These are phyloP conservation scores for Megacollybia marginata DNA, from an alignment of 768 basidiomycete species.

Conservation along the genomic window DNA sequence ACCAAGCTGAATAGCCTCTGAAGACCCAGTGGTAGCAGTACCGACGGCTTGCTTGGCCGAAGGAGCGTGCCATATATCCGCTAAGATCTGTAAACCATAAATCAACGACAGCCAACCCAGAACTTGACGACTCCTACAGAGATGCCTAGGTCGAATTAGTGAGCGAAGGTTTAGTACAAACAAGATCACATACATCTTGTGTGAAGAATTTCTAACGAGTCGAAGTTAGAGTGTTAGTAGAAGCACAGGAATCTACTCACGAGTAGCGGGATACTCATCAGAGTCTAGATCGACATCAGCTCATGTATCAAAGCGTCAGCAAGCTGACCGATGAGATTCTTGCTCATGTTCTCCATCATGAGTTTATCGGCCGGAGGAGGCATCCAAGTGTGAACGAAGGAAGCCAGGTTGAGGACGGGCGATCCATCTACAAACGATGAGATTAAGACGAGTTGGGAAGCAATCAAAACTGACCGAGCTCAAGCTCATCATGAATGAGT, in stretches of 20 bases:
- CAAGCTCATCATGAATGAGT: conserved; percentile 47
- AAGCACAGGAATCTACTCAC: too few relatives aligned
- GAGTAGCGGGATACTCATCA: conserved; percentile 54
- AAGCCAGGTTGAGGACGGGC: conserved; percentile 56
- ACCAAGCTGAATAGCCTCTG: conserved; percentile 67
- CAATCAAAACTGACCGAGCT: conserved; percentile 18
- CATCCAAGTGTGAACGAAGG: conserved; percentile 57
- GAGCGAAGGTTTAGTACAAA: too few relatives aligned
- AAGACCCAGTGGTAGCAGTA: conserved; percentile 57
- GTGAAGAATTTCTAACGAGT: too few relatives aligned
- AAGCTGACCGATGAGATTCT: conserved; percentile 39
- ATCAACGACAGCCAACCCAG: too few relatives aligned
- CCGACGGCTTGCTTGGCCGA: conserved; percentile 49
- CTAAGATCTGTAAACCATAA: conserved; percentile 21
- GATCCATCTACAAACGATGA: conserved; percentile 32
- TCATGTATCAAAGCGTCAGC: too few relatives aligned
- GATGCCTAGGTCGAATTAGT: too few relatives aligned
- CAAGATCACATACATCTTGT: too few relatives aligned
- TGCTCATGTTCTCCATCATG: conserved; percentile 56
- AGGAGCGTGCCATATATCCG: conserved; percentile 60
- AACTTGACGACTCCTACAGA: too few relatives aligned
- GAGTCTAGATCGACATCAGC: conserved; percentile 24
- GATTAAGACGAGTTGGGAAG: too few relatives aligned
- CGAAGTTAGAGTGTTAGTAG: too few relatives aligned
- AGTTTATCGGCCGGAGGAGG: conserved; percentile 44